Conservation (phyloP, 1,284 basidiomycete genomes). For the Puccinia horiana region DNA sequence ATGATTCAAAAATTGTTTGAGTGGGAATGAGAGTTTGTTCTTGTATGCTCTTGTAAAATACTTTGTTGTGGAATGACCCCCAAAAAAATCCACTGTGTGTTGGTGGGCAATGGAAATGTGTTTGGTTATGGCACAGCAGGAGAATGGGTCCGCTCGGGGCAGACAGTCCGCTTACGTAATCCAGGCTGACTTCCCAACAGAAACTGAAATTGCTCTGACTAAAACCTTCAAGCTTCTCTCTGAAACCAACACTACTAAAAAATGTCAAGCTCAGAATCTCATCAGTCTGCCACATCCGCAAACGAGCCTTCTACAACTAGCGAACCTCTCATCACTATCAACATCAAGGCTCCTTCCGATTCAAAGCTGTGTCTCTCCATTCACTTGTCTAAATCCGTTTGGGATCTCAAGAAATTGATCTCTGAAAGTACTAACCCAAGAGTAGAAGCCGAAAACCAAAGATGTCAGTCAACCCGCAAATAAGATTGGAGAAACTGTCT, state of each 20-base stretch:
- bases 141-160: no score
- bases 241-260: background rate
- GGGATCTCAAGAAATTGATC: constrained; percentile 81
- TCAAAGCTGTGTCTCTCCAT: constrained; percentile 79
- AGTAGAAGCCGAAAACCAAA: constrained; percentile 62
- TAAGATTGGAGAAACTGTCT: no score
- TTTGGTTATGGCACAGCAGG: no score
- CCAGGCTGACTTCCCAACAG: background rate
- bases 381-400: constrained; percentile 67
- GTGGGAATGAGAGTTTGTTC: no score
- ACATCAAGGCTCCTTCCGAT: constrained; percentile 55
- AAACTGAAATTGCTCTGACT: no score
- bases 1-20: no score
- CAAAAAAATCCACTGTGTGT: no score
- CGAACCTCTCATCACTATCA: constrained; percentile 53
- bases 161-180: constrained; percentile 10
- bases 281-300: background rate
- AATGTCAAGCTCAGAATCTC: background rate
- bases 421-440: constrained; percentile 71
- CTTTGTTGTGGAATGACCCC: no score
- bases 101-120: no score
- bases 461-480: background rate
- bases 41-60: no score
- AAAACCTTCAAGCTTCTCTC: no score
- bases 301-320: background rate